These are phyloP conservation scores for Aspergillus versicolor DNA, from an alignment of 2,329 filamentous ascomycete species.

Conservation along the genomic window DNA sequence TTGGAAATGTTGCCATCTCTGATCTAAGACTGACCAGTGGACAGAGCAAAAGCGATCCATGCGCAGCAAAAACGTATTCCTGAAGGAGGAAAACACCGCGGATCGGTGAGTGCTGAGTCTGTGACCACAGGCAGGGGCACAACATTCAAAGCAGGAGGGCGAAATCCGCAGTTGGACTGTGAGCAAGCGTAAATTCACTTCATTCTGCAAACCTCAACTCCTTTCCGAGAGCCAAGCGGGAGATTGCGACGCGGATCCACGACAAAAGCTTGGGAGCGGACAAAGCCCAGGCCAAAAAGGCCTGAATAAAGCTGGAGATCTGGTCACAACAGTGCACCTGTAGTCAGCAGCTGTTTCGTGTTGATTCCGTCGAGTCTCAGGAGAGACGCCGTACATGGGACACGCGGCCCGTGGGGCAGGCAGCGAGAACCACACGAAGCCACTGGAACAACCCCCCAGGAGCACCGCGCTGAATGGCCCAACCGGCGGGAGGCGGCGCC, in stretches of 20 bases:
- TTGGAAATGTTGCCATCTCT: not conserved
- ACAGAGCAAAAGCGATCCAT: not conserved
- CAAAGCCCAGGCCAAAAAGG: not conserved
- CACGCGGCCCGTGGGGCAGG: constrained; percentile 26
- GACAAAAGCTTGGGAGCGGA: not conserved
- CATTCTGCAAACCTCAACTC: not conserved
- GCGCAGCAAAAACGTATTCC: not conserved
- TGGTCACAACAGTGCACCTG: no score
- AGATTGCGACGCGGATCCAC: not conserved
- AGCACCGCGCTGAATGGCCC: constrained; percentile 16
- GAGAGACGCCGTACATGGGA: constrained; percentile 16
- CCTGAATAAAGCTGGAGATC: not conserved
- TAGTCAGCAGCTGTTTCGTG: not conserved
- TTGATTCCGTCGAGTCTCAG: constrained; percentile 4
- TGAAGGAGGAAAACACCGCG: not conserved
- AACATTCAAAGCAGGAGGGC: not conserved
- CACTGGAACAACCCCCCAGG: not conserved
- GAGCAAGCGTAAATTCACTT: not conserved
- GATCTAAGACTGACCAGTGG: not conserved
- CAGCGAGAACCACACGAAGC: not conserved
- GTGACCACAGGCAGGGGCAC: not conserved
- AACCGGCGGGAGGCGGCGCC: constrained; percentile 17
- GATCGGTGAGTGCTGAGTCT: not conserved
- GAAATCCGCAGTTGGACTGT: not conserved
- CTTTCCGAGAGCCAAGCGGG: not conserved